Conservation (phyloP, 768 basidiomycete species). For the Amanita jacksonii region DNA sequence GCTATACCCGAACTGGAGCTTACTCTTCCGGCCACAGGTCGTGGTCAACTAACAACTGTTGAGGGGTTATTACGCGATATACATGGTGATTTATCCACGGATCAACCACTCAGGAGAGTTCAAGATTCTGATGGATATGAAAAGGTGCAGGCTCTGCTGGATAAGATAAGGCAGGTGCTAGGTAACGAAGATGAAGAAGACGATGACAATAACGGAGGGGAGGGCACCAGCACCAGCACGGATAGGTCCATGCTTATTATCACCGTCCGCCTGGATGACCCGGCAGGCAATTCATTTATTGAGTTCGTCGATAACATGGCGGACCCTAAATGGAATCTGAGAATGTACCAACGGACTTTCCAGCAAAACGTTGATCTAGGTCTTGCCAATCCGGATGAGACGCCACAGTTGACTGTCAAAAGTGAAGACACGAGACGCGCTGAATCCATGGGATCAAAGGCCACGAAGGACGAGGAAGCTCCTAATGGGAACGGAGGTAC, state of each 20-base stretch:
- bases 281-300: slow-evolving; percentile 93
- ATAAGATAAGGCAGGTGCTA: slow-evolving; percentile 52
- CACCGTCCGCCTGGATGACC: slow-evolving; percentile 84
- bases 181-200: slow-evolving; percentile 46
- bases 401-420: slow-evolving; percentile 3
- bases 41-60: slow-evolving; percentile 93
- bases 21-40: slow-evolving; percentile 73
- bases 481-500: slow-evolving; percentile 11
- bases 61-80: slow-evolving; percentile 88
- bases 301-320: slow-evolving; percentile 81
- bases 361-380: slow-evolving; percentile 81
- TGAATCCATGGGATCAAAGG: no score
- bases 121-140: slow-evolving; percentile 63
- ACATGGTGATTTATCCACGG: slow-evolving; percentile 64
- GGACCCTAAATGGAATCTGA: slow-evolving; percentile 90
- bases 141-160: slow-evolving; percentile 72
- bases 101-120: slow-evolving; percentile 77
- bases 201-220: slow-evolving; percentile 26
- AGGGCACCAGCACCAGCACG: slow-evolving; percentile 7
- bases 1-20: slow-evolving; percentile 82
- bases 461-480: slow-evolving; percentile 11
- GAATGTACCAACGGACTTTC: slow-evolving; percentile 67
- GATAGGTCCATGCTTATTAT: slow-evolving; percentile 54
- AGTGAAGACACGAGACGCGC: not conserved
- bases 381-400: slow-evolving; percentile 44